phyloP scores from a whole-genome alignment of 257 asterid genomes.

The Forsythia suspensa region DNA sequence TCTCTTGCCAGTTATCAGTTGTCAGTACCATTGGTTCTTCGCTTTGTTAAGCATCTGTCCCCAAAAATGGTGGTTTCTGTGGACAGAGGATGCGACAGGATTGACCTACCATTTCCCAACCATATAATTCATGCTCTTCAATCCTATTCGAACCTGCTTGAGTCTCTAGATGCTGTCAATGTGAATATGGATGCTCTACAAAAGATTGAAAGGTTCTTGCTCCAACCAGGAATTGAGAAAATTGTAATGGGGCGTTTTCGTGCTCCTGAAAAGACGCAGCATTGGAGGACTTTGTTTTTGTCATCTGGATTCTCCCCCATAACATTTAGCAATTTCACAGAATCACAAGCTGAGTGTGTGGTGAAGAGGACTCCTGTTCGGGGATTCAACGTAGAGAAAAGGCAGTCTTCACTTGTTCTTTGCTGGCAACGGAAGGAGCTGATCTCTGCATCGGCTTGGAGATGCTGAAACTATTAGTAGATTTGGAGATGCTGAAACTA shows the following conservation, averaged over 20 bases:
- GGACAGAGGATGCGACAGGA: slow-evolving; percentile 86
- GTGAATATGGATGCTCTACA: slow-evolving; percentile 72
- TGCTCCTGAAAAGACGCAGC: slow-evolving; percentile 78
- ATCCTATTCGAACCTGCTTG: slow-evolving; percentile 68
- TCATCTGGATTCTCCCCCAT: slow-evolving; percentile 78
- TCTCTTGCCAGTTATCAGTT: slow-evolving; percentile 53
- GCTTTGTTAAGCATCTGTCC: slow-evolving; percentile 68
- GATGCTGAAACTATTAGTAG: slow-evolving; percentile 54
- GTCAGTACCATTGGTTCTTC: slow-evolving; percentile 58
- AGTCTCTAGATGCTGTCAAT: slow-evolving; percentile 86
- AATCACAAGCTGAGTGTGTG: slow-evolving; percentile 89
- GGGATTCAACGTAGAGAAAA: slow-evolving; percentile 91
- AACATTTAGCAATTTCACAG: slow-evolving; percentile 79
- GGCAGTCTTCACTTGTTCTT: slow-evolving; percentile 88
- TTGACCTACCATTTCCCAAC: slow-evolving; percentile 82
- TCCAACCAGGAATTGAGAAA: slow-evolving; percentile 78
- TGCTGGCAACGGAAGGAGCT: slow-evolving; percentile 98
- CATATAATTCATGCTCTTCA: slow-evolving; percentile 83
- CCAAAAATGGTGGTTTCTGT: slow-evolving; percentile 87
- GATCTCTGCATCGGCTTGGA: slow-evolving; percentile 95
- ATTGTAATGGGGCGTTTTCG: slow-evolving; percentile 52
- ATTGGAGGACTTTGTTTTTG: slow-evolving; percentile 81
- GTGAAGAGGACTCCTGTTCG: slow-evolving; percentile 82
- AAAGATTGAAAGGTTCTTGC: slow-evolving; percentile 88
- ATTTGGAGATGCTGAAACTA: slow-evolving; percentile 70